Conservation (phyloP, 2,329 filamentous ascomycete genomes). For the Ascochyta fabae region DNA sequence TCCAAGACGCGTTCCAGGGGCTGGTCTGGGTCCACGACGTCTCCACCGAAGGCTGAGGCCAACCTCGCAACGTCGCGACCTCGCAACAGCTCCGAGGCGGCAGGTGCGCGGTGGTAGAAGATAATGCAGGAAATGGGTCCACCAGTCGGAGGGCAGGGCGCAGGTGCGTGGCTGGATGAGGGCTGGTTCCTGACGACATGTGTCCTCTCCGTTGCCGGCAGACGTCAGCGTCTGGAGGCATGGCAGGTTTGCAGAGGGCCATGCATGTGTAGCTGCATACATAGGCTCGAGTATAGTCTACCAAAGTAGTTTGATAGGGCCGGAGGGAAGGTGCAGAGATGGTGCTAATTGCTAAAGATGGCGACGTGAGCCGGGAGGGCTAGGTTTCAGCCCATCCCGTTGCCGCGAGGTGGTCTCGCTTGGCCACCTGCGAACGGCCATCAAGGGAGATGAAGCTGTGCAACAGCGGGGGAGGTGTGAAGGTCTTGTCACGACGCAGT, state of each 20-base stretch:
- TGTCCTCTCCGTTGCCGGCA: neutral
- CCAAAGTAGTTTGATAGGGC: constrained; percentile 1
- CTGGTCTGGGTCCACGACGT: constrained; percentile 1
- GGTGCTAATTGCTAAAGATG: constrained; percentile 14
- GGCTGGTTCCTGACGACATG: constrained; percentile 8
- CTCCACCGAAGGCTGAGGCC: neutral
- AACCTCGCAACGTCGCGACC: neutral
- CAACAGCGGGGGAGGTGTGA: neutral
- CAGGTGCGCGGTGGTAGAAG: neutral
- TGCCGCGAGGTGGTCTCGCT: constrained; percentile 13
- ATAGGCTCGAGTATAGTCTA: neutral
- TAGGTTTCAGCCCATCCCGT: constrained; percentile 17
- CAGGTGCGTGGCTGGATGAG: neutral
- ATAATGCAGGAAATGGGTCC: neutral
- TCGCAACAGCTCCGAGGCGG: neutral
- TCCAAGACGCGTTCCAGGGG: constrained; percentile 1
- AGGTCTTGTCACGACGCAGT: constrained; percentile 1
- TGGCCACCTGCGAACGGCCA: constrained; percentile 10
- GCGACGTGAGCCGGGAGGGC: constrained; percentile 2
- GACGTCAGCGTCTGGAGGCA: constrained; percentile 1
- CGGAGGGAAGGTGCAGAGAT: neutral
- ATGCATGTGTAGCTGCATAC: constrained; percentile 5
- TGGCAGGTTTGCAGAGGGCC: neutral
- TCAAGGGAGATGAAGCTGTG: constrained; percentile 11
- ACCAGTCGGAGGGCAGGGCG: constrained; percentile 5